Evolutionary conservation across 371 early-diverging fungal species (phyloP), one percentile per base, ranked within the genome.

Genomic region (Parasitella parasitica): DNA sequence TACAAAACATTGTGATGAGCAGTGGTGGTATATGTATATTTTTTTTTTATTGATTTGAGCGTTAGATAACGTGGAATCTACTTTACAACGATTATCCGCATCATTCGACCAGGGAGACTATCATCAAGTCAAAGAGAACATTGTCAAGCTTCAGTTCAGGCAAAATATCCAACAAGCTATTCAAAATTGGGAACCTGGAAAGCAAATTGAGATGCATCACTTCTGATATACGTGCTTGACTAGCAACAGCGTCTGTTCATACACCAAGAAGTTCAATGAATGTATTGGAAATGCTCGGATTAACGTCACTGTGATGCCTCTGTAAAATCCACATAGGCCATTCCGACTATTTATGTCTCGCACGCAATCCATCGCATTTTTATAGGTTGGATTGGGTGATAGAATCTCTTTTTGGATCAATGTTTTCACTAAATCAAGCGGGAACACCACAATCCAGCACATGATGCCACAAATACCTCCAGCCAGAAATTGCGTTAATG

Each of bases 381-480:
- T 63, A 64, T 87, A 86, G 8, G 57, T 68, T 34, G 77, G 79
- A 3, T 75, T 57, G 0, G 86, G 76, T 27, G 67, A 57, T 56
- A 89, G 66, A 8, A 83, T 85, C 57, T 92, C 91, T 61, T 89
- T 89, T 67, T 92, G 94, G 55, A 90, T 79, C 38, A 85, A 72
- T 0, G 91, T 88, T 64, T 93, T 93, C 16, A 93, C 82, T 43
- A 91, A 64, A 66, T 94, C 94, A 5, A 91, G 69, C 5, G 94
- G 94, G 62, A 94, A 94, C 7, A 91, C 88, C 2, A 90, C 77
- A 46, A 91, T 69, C 93, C 94, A 93, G 5, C 89, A 89, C 54
- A 91, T 69, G 4, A 91, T 84, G 18, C 94, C 94, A 66, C 91
- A 89, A 6, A 85, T 73, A n/a, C 91, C 93, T 35, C 91, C 93